Evolutionary conservation across 2,329 filamentous ascomycete genomes (phyloP).

Genomic region (Metarhizium guizhouense): DNA sequence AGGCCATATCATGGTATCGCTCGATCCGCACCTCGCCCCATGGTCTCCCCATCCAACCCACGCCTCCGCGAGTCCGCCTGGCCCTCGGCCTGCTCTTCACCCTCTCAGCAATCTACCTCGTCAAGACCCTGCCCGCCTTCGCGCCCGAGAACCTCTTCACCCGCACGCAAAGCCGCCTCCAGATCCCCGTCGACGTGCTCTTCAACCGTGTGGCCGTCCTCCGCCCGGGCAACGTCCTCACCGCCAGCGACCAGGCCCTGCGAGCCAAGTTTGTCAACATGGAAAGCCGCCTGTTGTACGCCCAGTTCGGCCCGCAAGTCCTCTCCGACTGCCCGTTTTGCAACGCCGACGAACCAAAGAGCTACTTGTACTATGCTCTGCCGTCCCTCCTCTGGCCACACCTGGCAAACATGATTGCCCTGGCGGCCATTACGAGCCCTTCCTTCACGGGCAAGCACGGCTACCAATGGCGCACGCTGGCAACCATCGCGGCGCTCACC

Average conservation of each 20-base stretch:
- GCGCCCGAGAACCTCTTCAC: conserved; percentile 75
- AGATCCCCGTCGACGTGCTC: conserved; percentile 76
- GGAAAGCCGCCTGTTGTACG: conserved; percentile 70
- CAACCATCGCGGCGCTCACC: conserved; percentile 52
- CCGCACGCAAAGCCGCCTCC: conserved; percentile 69
- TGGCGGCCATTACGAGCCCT: conserved; percentile 67
- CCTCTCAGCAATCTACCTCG: conserved; percentile 33
- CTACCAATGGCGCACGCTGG: conserved; percentile 58
- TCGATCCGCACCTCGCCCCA: conserved; percentile 38
- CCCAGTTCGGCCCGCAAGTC: conserved; percentile 69
- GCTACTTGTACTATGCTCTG: conserved; percentile 74
- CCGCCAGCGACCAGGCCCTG: conserved; percentile 53
- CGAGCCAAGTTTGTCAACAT: conserved; percentile 59
- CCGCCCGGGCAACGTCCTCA: conserved; percentile 40
- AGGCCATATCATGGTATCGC: conserved; percentile 56
- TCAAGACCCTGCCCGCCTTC: conserved; percentile 58
- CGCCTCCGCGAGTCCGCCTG: conserved; percentile 44
- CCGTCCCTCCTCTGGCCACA: conserved; percentile 70
- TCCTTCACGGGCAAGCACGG: conserved; percentile 55
- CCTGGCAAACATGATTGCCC: conserved; percentile 61
- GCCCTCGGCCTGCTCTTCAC: conserved; percentile 52
- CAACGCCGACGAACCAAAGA: conserved; percentile 54
- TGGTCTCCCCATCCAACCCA: conserved; percentile 42
- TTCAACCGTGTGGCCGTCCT: conserved; percentile 63
- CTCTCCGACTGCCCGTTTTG: conserved; percentile 78